Base-by-base conservation (phyloP, 1,284 basidiomycete species). In the Inonotus hispidus region DNA sequence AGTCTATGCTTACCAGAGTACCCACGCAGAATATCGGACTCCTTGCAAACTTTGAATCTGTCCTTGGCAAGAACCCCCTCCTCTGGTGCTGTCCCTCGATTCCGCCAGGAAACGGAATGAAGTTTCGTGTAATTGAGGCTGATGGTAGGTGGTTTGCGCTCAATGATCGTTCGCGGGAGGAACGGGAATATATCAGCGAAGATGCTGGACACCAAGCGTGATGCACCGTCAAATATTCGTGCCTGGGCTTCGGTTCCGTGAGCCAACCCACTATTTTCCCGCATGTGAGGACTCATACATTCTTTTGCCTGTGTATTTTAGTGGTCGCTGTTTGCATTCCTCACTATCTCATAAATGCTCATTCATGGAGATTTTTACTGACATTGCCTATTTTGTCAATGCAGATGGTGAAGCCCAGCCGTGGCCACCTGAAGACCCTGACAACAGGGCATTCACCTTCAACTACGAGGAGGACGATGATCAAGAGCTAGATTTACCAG, bases 41-140 rank as follows among this genome's bases (percentile, higher is more conserved):
- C 46, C 71, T 82, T 65, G 74, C 78, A 46, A 99, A 99, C 68
- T 74, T 95, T 21, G 77, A 82, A 62, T 82, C 90, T 7, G 80
- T 97, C 4, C 78, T 98, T 0, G 96, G 96, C 0, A 71, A 70
- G 16, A 90, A 85, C 56, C 82, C 87, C 0, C 72, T 89, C 25
- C 63, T 87, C 3, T 98, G 95, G 95, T 92, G 92, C 66, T 92
- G 87, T 74, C 92, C 93, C 1, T 82, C 79, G 63, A 79, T 71
- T 43, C 72, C 77, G 60, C 80, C 77, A 2, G 93, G 92, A 0
- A 83, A 83, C 47, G 96, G 96, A 0, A 74, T 97, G 29, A 85
- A 80, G 63, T 98, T 83, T 71, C 83, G 86, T 53, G 77, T 95
- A 47, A 83, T 85, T 8, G 76, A 81, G 54, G 82, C 81, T 60